Evolutionary conservation across 495 filamentous ascomycete species (phyloP).

Genomic region (Aspergillus affinis): DNA sequence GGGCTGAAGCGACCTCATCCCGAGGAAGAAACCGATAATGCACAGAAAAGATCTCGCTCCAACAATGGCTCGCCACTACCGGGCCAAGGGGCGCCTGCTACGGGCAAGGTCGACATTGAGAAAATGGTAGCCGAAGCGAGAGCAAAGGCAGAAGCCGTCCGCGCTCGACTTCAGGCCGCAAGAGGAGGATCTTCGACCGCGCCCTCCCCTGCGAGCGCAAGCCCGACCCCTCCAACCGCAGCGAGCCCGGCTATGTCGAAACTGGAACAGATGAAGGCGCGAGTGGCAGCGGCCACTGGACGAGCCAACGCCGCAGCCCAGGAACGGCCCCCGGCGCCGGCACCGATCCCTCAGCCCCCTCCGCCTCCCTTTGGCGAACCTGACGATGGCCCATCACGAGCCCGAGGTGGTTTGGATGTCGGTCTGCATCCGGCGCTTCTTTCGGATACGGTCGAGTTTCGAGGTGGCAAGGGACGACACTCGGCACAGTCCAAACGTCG

Average conservation of each 20-base stretch:
- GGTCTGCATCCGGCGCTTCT: constrained; percentile 86
- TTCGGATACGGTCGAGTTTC: constrained; percentile 66
- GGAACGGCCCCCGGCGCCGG: constrained; percentile 36
- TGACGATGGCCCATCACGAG: constrained; percentile 49
- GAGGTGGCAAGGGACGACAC: constrained; percentile 56
- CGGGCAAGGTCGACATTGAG: constrained; percentile 54
- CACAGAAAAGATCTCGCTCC: constrained; percentile 59
- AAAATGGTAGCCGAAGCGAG: constrained; percentile 63
- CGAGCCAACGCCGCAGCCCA: constrained; percentile 50
- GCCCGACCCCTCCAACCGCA: constrained; percentile 41
- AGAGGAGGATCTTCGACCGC: constrained; percentile 37
- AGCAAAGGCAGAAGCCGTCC: constrained; percentile 59
- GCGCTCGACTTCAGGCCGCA: constrained; percentile 52
- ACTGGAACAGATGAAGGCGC: constrained; percentile 72
- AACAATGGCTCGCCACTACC: constrained; percentile 59
- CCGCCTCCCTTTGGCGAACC: constrained; percentile 32
- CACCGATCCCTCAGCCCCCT: constrained; percentile 37
- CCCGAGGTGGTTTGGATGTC: constrained; percentile 79
- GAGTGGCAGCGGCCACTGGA: constrained; percentile 73
- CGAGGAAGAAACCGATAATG: constrained; percentile 49
- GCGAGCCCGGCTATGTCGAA: constrained; percentile 50
- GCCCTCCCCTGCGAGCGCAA: constrained; percentile 34
- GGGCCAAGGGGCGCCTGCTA: constrained; percentile 30
- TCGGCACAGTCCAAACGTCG: constrained; percentile 55
- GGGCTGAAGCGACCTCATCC: constrained; percentile 60